Conservation (phyloP, 1,139 yeast genomes). For the Suhomyces bribrorum region DNA sequence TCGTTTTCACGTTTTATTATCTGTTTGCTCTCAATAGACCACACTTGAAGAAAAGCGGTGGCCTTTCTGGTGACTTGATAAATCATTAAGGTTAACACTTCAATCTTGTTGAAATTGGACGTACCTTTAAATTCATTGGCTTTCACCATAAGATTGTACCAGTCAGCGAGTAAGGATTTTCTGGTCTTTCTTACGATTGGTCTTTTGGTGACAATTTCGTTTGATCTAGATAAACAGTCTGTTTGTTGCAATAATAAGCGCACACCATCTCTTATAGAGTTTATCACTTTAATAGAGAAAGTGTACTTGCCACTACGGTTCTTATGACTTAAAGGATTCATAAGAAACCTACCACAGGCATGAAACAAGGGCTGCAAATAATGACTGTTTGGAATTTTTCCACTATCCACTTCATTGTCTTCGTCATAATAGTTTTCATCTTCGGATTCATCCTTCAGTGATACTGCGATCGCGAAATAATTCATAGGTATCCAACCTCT, state of each 20-base stretch:
- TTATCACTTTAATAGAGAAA: slow-evolving; percentile 44
- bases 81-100: slow-evolving; percentile 68
- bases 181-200: slow-evolving; percentile 73
- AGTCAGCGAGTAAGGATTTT: slow-evolving; percentile 81
- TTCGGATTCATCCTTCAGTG: slow-evolving; percentile 27
- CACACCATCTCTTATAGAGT: slow-evolving; percentile 77
- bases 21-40: slow-evolving; percentile 63
- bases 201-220: slow-evolving; percentile 69
- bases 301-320: slow-evolving; percentile 44
- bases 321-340: slow-evolving; percentile 62
- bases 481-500: slow-evolving; percentile 98
- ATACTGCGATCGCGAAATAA: slow-evolving; percentile 69
- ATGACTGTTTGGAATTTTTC: slow-evolving; percentile 36
- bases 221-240: slow-evolving; percentile 81
- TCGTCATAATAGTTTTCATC: slow-evolving; percentile 20
- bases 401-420: slow-evolving; percentile 22
- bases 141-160: slow-evolving; percentile 84
- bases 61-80: slow-evolving; percentile 76
- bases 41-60: slow-evolving; percentile 67
- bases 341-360: slow-evolving; percentile 73
- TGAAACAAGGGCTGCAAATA: slow-evolving; percentile 65
- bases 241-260: slow-evolving; percentile 72
- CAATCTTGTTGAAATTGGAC: slow-evolving; percentile 63
- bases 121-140: slow-evolving; percentile 84
- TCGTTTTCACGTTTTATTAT: slow-evolving; percentile 42